These are phyloP conservation scores for Actinomortierella wolfii DNA, from an alignment of 371 early-diverging fungal genomes.

Conservation along the genomic window DNA sequence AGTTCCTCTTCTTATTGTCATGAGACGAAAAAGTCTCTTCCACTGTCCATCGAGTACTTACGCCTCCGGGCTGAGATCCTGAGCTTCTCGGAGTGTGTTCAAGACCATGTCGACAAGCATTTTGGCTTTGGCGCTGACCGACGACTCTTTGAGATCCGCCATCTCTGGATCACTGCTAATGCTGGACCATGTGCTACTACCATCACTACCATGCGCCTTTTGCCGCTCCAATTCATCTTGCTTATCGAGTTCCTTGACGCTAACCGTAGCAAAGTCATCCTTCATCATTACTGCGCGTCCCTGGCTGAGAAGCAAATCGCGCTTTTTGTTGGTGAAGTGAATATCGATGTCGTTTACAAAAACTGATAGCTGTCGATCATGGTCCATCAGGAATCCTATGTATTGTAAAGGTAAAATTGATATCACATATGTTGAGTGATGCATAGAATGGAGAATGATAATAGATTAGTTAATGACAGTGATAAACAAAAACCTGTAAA, in stretches of 20 bases:
- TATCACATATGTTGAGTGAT: not conserved
- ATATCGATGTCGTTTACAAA: constrained; percentile 41
- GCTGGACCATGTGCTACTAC: too few species aligned
- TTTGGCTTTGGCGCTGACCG: constrained; percentile 23
- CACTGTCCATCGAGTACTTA: too few species aligned
- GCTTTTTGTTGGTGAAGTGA: constrained; percentile 36
- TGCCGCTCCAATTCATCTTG: constrained; percentile 30
- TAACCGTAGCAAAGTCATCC: constrained; percentile 34
- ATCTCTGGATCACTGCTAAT: constrained; percentile 13
- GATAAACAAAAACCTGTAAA: not conserved
- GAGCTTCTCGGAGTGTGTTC: constrained; percentile 17
- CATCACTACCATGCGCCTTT: too few species aligned
- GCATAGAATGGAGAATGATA: not conserved
- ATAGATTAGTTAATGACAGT: not conserved
- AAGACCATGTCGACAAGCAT: constrained; percentile 34
- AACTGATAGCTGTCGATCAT: constrained; percentile 21
- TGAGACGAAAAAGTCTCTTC: not conserved
- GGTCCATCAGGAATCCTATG: constrained; percentile 28
- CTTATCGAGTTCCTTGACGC: constrained; percentile 31
- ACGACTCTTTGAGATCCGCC: constrained; percentile 32
- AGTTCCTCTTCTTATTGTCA: too few species aligned
- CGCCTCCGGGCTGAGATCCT: constrained; percentile 23
- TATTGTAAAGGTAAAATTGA: not conserved
- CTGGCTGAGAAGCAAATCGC: constrained; percentile 25
- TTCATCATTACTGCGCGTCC: constrained; percentile 45